phyloP scores from a whole-genome alignment of 768 basidiomycete species.

The Mycena pura region DNA sequence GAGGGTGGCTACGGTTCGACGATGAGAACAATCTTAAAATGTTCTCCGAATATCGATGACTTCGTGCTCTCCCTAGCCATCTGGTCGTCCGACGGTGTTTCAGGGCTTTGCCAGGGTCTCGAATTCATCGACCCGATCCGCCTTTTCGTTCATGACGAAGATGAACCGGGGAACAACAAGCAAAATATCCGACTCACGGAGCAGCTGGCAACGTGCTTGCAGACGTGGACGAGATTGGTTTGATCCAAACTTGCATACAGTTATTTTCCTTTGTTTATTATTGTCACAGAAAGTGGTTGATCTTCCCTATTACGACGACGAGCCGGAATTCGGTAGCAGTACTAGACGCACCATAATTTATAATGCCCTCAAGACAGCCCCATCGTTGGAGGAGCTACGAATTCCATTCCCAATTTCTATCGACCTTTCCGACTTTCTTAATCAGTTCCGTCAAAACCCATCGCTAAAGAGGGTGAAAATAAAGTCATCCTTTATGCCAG shows the following conservation, averaged over 20 bases:
- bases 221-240: slow-evolving; percentile 11
- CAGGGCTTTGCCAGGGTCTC: slow-evolving; percentile 15
- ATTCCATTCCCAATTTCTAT: background rate
- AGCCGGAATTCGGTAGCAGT: background rate
- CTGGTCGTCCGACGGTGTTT: background rate
- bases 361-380: background rate
- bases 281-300: slow-evolving; percentile 8
- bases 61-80: background rate
- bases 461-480: background rate
- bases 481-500: background rate
- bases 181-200: slow-evolving; percentile 1
- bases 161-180: slow-evolving; percentile 1
- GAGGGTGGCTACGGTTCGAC: slow-evolving; percentile 29
- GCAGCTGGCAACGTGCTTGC: background rate
- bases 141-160: slow-evolving; percentile 2
- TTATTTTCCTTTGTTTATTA: too few relatives aligned
- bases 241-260: background rate
- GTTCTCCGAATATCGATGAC: slow-evolving; percentile 17
- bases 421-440: too few relatives aligned
- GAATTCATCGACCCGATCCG: slow-evolving; percentile 2
- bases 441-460: background rate
- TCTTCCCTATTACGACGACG: background rate
- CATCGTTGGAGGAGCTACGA: background rate
- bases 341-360: background rate
- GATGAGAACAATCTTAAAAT: slow-evolving; percentile 9